These are phyloP conservation scores for Geotrichum klebahnii DNA, from an alignment of 1,139 yeast genomes.

Conservation along the genomic window DNA sequence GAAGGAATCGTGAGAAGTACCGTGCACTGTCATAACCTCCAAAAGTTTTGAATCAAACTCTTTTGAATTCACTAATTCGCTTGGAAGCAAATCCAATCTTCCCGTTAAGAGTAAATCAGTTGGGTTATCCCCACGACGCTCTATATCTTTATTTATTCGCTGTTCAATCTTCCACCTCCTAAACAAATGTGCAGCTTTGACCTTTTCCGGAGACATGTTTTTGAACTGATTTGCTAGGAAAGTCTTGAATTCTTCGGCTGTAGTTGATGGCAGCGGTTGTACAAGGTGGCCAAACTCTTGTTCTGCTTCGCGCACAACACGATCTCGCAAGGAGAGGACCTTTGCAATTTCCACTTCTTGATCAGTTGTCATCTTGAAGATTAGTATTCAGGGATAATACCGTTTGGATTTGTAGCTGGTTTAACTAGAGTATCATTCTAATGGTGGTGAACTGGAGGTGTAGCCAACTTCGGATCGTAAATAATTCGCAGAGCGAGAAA, in stretches of 20 bases:
- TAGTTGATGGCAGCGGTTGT: neutral
- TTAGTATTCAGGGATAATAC: too few species aligned
- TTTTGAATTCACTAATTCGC: constrained; percentile 1
- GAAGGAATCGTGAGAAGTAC: neutral
- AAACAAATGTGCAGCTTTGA: constrained; percentile 24
- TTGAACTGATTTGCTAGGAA: neutral
- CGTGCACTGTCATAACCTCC: constrained; percentile 7
- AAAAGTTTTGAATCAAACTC: constrained; percentile 13
- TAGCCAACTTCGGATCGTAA: too few species aligned
- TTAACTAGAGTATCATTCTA: neutral
- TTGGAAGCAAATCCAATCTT: constrained; percentile 4
- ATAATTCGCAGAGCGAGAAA: too few species aligned
- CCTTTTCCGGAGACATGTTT: constrained; percentile 24
- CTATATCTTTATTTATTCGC: constrained; percentile 22
- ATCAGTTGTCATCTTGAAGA: constrained; percentile 7
- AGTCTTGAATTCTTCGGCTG: neutral
- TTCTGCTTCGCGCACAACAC: constrained; percentile 23
- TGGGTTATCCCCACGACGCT: constrained; percentile 6
- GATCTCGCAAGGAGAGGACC: constrained; percentile 28
- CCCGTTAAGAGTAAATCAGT: constrained; percentile 5
- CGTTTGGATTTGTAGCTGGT: too few species aligned
- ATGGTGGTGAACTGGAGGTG: too few species aligned
- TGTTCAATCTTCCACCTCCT: constrained; percentile 28
- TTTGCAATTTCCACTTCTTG: constrained; percentile 26
- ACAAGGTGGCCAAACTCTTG: constrained; percentile 5